phyloP scores from a whole-genome alignment of 768 basidiomycete species.

The Leucogyrophana mollusca region DNA sequence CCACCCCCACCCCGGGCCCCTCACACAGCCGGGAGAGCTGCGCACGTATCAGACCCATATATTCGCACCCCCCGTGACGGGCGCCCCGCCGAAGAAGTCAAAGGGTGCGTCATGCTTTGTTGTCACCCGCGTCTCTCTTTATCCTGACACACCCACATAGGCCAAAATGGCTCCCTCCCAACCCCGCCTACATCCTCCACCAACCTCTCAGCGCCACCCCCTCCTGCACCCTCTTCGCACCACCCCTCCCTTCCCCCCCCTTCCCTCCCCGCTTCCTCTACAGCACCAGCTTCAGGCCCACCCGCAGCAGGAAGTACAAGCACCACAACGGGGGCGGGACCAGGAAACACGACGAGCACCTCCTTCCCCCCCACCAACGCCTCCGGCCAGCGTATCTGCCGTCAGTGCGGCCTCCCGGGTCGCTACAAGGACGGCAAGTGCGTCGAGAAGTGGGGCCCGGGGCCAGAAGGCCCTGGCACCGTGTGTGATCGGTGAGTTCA shows the following conservation, averaged over 20 bases:
- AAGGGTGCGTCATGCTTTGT: constrained; percentile 35
- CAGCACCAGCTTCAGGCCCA: background rate
- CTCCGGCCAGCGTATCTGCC: constrained; percentile 71
- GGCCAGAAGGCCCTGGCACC: constrained; percentile 79
- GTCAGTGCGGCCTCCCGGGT: constrained; percentile 71
- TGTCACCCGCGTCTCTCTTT: background rate
- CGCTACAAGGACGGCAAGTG: constrained; percentile 84
- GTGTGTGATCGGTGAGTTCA: constrained; percentile 69
- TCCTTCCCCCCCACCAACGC: constrained; percentile 42
- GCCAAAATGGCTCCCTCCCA: constrained; percentile 19
- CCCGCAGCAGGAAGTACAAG: too few species aligned
- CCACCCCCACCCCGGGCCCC: constrained; percentile 24
- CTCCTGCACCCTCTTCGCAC: background rate
- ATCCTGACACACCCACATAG: constrained; percentile 1
- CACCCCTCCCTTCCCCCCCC: background rate
- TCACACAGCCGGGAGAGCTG: constrained; percentile 34
- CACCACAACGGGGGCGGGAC: too few species aligned
- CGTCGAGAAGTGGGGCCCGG: constrained; percentile 87
- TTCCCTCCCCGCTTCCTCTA: background rate
- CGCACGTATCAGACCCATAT: constrained; percentile 62
- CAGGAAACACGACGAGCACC: too few species aligned
- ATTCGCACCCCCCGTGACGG: constrained; percentile 71
- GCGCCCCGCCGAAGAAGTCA: constrained; percentile 67
- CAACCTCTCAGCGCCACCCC: background rate
- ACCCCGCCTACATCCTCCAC: constrained; percentile 16